Percentiles rank a stretch among this genome's conserved stretches.
Evolutionary conservation across 495 filamentous ascomycete species (phyloP).

Genomic region (Annulohypoxylon moriforme): DNA sequence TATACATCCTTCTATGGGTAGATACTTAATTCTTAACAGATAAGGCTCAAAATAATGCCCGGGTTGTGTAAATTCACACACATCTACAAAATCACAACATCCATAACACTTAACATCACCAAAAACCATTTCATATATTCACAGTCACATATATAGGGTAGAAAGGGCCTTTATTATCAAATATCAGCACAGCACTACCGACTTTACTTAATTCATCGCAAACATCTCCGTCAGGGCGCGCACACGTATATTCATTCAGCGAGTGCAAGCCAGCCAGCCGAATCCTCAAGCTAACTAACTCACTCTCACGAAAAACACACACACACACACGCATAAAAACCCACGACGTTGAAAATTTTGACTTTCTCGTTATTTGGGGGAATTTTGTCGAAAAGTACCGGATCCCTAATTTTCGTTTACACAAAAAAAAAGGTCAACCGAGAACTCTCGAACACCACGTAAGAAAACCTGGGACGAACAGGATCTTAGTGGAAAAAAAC

Average conservation of each 20-base stretch:
- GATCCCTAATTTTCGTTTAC: background rate
- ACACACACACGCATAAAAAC: no score
- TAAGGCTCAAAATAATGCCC: no score
- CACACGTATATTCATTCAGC: background rate
- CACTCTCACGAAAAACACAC: background rate
- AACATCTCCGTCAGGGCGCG: background rate
- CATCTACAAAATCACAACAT: no score
- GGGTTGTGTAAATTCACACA: no score
- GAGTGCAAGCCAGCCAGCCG: no score
- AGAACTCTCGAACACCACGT: constrained; percentile 21
- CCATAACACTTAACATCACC: no score
- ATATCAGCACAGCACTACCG: constrained; percentile 44
- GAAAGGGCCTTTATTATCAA: constrained; percentile 39
- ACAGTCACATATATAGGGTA: constrained; percentile 18
- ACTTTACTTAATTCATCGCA: constrained; percentile 13
- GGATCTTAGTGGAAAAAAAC: constrained; percentile 10
- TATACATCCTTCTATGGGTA: no score
- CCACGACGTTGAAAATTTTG: background rate
- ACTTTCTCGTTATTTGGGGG: background rate
- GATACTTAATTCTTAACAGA: no score
- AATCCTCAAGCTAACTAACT: background rate
- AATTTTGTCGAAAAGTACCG: background rate
- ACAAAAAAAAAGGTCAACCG: background rate
- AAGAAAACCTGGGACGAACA: background rate
- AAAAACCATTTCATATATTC: background rate